Evolutionary conservation across 2,329 filamentous ascomycete genomes (phyloP), one percentile per base, ranked within the genome.

Genomic region (Aureobasidium sp.): DNA sequence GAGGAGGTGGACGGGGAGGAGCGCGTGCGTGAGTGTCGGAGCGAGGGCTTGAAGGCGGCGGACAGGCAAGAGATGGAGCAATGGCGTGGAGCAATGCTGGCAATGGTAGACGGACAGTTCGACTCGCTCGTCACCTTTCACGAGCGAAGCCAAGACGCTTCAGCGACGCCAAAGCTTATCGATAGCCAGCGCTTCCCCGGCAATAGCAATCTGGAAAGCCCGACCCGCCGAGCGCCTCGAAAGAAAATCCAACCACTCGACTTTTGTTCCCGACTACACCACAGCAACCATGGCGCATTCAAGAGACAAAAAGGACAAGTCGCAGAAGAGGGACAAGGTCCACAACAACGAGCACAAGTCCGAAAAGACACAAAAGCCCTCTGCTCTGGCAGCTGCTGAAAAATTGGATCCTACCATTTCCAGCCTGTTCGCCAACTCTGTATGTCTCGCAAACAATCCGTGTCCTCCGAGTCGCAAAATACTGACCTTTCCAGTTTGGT

Each of bases 361-460:
- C 33, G 40, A 46, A 19, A 53, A 46, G 55, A 8, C 42, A 7
- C 21, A 21, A 29, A 47, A 49, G 11, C 1, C 49, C 17, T 46
- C 46, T 15, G n/a, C 46, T 60, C 46, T 38, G 4, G 31, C 38
- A 11, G 31, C 31, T 13, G n/a, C 43, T 27, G 50, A 50, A 21
- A 29, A 57, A 13, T 27, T 79, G 54, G 75, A 79, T 63, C 73
- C 76, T 19, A 67, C 67, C 38, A 65, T 80, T 33, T 74, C 75
- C n/a, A 78, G 76, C 57, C 69, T 80, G 50, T 80, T 80, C 68
- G 74, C 78, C 23, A 69, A 67, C 63, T 75, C 71, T 65, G 73
- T 58, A 58, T 15, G 51, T 33, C 9, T 53, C 6, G n/a, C 46
- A 17, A 13, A n/a, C n/a, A 27, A 15, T n/a, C 6, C 35, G 29